Base-by-base conservation (phyloP, 352 stramenopile species). In the Phytophthora sp. region DNA sequence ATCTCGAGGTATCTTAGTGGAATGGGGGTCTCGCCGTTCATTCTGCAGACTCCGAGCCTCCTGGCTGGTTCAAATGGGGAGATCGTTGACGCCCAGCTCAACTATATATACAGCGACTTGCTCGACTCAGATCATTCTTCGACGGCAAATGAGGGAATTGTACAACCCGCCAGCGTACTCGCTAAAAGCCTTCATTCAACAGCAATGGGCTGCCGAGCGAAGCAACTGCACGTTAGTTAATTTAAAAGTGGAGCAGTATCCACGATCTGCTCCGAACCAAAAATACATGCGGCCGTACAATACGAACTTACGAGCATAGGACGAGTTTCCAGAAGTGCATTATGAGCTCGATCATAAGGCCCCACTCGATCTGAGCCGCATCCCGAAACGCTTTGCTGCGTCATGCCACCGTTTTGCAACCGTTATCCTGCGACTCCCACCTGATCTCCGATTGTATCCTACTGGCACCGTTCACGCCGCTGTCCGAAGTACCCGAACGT, bases 341-440 rank as follows among this genome's bases (percentile, higher is more conserved):
- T 20, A 76, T 78, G 18, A 94, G 76, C 33, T 87, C 81, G 7
- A 82, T 86, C 15, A 92, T 63, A 2, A 94, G 79, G 7, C 82
- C 79, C 66, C 81, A 86, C 11, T 79, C 63, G 20, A 82, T 78
- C 62, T 87, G 74, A 16, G 81, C 84, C 1, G 86, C 84, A 49
- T 94, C 86, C 67, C 85, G 78, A 57, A 94, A 90, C 5, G 86
- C 86, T 3, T 78, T 83, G 58, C n/a, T 94, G 86, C 15, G 86
- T 94, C 86, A 94, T 94, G 16, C 86, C 86, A 26, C 86, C 86
- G 60, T 91, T n/a, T n/a, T 82, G 53, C 86, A 94, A 11, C 82
- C 84, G 30, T 91, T 62, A 65, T 94, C 93, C 33, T 74, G 72
- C 0, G 84, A 91, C 30, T 90, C 84, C 86, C 86, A 94, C 45